Evolutionary conservation across 495 filamentous ascomycete genomes (phyloP).

Genomic region (Pseudotulostoma volvatum): DNA sequence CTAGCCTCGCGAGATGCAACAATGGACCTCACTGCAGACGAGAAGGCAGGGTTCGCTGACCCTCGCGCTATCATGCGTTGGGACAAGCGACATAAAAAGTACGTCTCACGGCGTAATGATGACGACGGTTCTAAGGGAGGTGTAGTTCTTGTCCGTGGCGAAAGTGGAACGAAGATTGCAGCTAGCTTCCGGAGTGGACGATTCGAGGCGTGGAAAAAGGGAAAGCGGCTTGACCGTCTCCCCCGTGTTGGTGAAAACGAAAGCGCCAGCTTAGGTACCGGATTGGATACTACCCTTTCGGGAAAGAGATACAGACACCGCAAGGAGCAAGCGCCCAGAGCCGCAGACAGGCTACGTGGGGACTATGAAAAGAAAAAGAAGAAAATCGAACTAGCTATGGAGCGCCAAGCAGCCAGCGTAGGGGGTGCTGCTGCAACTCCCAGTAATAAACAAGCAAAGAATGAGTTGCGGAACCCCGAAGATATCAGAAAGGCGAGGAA

Average conservation of each 20-base stretch:
- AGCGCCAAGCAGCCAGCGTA: conserved; percentile 31
- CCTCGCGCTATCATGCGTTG: conserved; percentile 65
- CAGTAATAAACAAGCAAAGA: conserved; percentile 47
- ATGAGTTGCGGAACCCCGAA: conserved; percentile 63
- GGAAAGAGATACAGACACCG: conserved; percentile 57
- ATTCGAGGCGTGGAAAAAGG: conserved; percentile 79
- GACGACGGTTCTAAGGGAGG: conserved; percentile 75
- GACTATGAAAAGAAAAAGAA: conserved; percentile 87
- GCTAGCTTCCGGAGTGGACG: conserved; percentile 83
- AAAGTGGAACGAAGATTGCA: conserved; percentile 89
- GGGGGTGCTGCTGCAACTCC: conserved; percentile 43
- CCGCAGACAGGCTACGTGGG: conserved; percentile 73
- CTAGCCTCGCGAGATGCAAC: conserved; percentile 63
- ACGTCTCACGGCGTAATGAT: conserved; percentile 78
- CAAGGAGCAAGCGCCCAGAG: conserved; percentile 72
- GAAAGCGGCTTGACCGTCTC: conserved; percentile 59
- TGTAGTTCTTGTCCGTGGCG: conserved; percentile 67
- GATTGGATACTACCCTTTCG: conserved; percentile 15
- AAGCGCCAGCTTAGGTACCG: conserved; percentile 22
- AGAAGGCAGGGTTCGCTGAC: conserved; percentile 59
- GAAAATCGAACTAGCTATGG: conserved; percentile 69
- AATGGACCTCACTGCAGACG: conserved; percentile 82
- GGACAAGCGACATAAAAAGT: conserved; percentile 96
- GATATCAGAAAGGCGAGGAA: conserved; percentile 73
- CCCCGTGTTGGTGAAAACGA: conserved; percentile 74